Conservation (phyloP, 441 rosid genomes). For the Metrosideros polymorpha region DNA sequence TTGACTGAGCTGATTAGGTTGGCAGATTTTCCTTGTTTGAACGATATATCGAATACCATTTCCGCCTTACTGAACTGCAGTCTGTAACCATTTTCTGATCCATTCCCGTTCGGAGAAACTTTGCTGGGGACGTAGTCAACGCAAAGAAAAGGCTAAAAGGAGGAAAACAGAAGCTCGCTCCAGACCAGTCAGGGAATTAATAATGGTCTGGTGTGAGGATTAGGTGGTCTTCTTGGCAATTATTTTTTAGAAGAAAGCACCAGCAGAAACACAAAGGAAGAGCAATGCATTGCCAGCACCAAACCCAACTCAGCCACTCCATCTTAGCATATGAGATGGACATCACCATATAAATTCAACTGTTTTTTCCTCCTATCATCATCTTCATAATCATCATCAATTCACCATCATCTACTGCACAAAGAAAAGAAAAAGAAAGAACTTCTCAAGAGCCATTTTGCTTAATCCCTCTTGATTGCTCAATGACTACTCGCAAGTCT, state of each 20-base stretch:
- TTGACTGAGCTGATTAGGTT: neutral
- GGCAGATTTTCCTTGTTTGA: neutral
- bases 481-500: neutral
- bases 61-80: neutral
- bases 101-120: neutral
- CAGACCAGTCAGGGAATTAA: neutral
- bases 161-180: neutral
- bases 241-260: neutral
- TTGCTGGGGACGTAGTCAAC: neutral
- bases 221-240: neutral
- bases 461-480: neutral
- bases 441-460: neutral
- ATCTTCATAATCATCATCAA: neutral
- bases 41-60: neutral
- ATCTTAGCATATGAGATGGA: neutral
- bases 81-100: neutral
- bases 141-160: neutral
- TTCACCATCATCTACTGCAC: neutral
- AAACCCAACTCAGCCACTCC: neutral
- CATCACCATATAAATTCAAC: neutral
- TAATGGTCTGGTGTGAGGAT: neutral
- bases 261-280: neutral
- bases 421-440: neutral
- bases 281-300: neutral
- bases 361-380: neutral